Evolutionary conservation across 306 rosid species (phyloP).

Genomic region (Senna siamea): DNA sequence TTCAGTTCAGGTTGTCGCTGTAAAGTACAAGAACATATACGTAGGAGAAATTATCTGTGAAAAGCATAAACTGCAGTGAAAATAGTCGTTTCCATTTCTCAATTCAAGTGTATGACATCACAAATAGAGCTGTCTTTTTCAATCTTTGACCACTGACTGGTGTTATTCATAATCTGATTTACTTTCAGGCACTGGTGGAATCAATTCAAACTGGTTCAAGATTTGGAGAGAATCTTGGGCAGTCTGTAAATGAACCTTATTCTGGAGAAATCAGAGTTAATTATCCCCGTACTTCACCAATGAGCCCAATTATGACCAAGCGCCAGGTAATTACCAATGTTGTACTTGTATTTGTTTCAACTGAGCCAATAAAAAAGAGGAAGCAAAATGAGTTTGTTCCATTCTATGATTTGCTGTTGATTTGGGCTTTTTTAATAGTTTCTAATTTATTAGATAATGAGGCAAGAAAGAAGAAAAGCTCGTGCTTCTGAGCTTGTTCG

Average conservation of each 20-base stretch:
- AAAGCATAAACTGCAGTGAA: not conserved
- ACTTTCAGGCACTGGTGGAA: constrained; percentile 54
- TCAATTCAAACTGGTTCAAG: constrained; percentile 47
- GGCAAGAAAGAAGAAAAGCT: constrained; percentile 76
- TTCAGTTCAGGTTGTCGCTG: constrained; percentile 5
- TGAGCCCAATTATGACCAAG: constrained; percentile 84
- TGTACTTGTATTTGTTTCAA: constrained; percentile 16
- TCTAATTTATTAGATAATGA: constrained; percentile 61
- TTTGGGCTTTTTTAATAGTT: constrained; percentile 34
- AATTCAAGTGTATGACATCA: constrained; percentile 26
- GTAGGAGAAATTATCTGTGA: not conserved
- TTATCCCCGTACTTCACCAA: constrained; percentile 46
- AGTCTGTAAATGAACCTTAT: constrained; percentile 50
- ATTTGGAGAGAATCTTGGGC: constrained; percentile 48
- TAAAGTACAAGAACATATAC: constrained; percentile 10
- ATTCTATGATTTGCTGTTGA: constrained; percentile 26
- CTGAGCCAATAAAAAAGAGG: constrained; percentile 19
- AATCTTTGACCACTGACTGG: constrained; percentile 21
- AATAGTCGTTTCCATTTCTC: constrained; percentile 19
- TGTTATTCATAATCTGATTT: constrained; percentile 38
- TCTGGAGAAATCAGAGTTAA: constrained; percentile 55
- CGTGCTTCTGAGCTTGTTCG: constrained; percentile 66
- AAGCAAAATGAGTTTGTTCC: constrained; percentile 21
- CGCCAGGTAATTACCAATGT: constrained; percentile 67
- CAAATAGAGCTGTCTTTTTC: constrained; percentile 25